Base-by-base conservation (phyloP, 2,329 filamentous ascomycete species). In the Calycina marina region DNA sequence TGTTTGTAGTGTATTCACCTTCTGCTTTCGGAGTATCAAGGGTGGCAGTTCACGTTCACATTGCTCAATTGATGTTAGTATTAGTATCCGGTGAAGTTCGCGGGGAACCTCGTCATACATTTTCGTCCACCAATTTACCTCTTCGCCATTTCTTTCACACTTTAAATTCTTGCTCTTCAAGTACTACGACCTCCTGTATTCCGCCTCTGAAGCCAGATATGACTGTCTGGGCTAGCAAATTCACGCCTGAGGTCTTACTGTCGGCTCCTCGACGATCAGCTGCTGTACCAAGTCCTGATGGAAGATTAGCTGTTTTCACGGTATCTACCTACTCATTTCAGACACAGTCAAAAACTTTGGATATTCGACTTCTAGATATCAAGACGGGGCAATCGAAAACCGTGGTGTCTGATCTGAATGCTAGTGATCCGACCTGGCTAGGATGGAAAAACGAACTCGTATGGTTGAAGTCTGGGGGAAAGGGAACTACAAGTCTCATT, bases 271-370 rank as follows among this genome's bases (percentile, higher is more conserved):
- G 82, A 35, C 72, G 81, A 29, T 80, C 77, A 8, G 54, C 72
- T 11, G 80, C 73, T 29, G 54, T 72, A 1, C 80, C 81, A n/a
- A 88, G 84, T 52, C 53, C 63, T 22, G 62, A 68, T 32, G 78
- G 77, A 26, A 71, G 68, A 33, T 61, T 69, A 36, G 63, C 77
- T 28, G 56, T 85, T 16, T 84, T 77, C 49, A 72, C 72, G 25
- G 69, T 74, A 11, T 81, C 78, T 1, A 72, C 76, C 2, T 93
- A 93, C 55, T 86, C 74, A 4, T 93, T 93, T 54, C 64, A 78
- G 24, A 65, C 70, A 1, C 83, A 92, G 51, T 63, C 65, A 28
- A 78, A 77, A 50, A 69, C 65, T 4, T 65, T 62, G 38, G 76
- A 85, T 57, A 75, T 79, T 43, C 70, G 76, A 12, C 55, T 88